Evolutionary conservation across 106 monocot species (phyloP).

Genomic region (Xerophyta viscosa): DNA sequence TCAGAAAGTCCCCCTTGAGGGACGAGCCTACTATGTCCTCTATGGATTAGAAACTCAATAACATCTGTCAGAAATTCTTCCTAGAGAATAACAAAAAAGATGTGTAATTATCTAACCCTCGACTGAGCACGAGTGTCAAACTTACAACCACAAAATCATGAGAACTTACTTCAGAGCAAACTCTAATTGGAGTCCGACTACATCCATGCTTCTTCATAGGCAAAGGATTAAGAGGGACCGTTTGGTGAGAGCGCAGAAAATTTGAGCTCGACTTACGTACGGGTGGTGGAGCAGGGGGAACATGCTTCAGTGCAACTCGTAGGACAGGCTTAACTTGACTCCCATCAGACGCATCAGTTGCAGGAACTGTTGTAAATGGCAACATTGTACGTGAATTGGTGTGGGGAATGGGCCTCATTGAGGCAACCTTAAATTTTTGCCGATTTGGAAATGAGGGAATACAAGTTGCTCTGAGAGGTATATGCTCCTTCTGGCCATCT

Average conservation of each 20-base stretch:
- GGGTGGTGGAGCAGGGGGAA: conserved; percentile 34
- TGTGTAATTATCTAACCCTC: no score
- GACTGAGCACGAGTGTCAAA: no score
- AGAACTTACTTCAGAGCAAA: conserved; percentile 61
- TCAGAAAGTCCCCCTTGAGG: conserved; percentile 81
- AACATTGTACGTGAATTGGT: conserved; percentile 43
- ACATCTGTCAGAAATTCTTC: conserved; percentile 90
- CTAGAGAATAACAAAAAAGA: conserved; percentile 19
- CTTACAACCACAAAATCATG: neutral
- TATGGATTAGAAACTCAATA: conserved; percentile 65
- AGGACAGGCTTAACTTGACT: conserved; percentile 31
- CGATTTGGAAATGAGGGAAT: conserved; percentile 6
- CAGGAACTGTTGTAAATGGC: conserved; percentile 32
- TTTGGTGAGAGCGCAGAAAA: conserved; percentile 56
- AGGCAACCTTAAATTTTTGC: conserved; percentile 31
- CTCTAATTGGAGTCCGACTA: conserved; percentile 50
- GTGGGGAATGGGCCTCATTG: conserved; percentile 78
- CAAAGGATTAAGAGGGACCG: conserved; percentile 67
- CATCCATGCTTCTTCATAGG: conserved; percentile 92
- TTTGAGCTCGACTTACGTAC: conserved; percentile 53
- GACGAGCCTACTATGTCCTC: conserved; percentile 70
- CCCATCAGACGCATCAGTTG: conserved; percentile 27
- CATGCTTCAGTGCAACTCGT: conserved; percentile 6
- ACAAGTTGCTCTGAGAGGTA: conserved; percentile 7
- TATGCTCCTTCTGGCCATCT: conserved; percentile 8